phyloP scores from a whole-genome alignment of 2,329 filamentous ascomycete species.

The Pseudonectria foliicola region DNA sequence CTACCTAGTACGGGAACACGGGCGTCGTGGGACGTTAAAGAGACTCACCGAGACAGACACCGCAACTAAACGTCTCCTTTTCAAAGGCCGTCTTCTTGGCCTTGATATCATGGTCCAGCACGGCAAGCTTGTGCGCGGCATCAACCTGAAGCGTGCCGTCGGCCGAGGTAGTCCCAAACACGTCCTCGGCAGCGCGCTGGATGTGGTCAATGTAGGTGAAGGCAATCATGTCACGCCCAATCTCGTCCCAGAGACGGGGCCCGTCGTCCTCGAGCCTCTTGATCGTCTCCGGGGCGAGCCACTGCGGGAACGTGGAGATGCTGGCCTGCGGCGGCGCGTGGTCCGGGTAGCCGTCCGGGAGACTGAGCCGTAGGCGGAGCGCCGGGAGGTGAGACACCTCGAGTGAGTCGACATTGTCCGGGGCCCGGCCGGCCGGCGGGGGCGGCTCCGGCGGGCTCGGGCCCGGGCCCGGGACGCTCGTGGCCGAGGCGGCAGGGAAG shows the following conservation, averaged over 20 bases:
- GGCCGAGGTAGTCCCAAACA: constrained; percentile 49
- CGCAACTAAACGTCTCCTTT: constrained; percentile 78
- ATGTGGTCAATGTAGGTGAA: constrained; percentile 59
- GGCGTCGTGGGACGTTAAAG: not conserved
- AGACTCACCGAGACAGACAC: constrained; percentile 64
- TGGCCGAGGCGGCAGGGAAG: constrained; percentile 41
- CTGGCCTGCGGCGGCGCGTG: constrained; percentile 41
- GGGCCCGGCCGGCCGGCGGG: constrained; percentile 8
- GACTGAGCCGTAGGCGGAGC: constrained; percentile 43
- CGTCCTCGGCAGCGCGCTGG: constrained; percentile 50
- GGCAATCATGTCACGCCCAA: constrained; percentile 50
- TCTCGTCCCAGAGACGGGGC: constrained; percentile 52
- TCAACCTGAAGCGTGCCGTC: constrained; percentile 45
- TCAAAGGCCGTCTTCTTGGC: constrained; percentile 71
- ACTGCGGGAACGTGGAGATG: constrained; percentile 48
- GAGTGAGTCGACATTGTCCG: constrained; percentile 36
- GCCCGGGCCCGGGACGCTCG: constrained; percentile 9
- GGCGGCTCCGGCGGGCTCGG: constrained; percentile 2
- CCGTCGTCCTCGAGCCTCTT: constrained; percentile 44
- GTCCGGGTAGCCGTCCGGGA: constrained; percentile 54
- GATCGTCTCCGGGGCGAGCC: constrained; percentile 46
- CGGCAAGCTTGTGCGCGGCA: constrained; percentile 55
- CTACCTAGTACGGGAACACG: not conserved
- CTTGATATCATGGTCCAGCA: constrained; percentile 72
- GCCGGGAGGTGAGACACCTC: constrained; percentile 52